A percentile compares a stretch with the other conserved stretches of the same genome.
Conservation (phyloP, 176 grass and related monocot genomes). For the Carex myosuroides region DNA sequence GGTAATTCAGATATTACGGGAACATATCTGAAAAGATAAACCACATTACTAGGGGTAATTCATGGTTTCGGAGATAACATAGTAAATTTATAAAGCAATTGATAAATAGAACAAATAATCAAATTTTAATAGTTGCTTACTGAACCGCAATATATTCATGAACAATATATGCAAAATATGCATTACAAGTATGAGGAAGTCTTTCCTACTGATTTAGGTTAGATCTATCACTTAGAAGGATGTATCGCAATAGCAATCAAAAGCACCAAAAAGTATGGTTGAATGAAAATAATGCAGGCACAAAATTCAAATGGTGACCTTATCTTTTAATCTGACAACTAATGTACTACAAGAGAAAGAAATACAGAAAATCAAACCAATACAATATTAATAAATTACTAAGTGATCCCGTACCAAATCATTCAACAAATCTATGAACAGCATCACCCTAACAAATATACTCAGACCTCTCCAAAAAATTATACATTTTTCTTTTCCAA, state of each 20-base stretch:
- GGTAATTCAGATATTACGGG: not conserved
- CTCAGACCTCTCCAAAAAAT: not conserved
- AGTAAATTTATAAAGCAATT: too few species aligned
- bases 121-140: too few species aligned
- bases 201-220: not conserved
- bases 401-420: not conserved
- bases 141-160: not conserved
- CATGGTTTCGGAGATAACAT: too few species aligned
- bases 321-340: not conserved
- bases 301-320: not conserved
- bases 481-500: not conserved
- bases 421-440: slow-evolving; percentile 18
- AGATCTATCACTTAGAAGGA: not conserved
- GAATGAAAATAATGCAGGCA: not conserved
- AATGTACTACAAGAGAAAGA: not conserved
- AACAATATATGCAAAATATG: not conserved
- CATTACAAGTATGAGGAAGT: not conserved
- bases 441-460: not conserved
- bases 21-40: not conserved
- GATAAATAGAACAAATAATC: too few species aligned
- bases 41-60: not conserved
- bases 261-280: not conserved
- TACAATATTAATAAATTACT: not conserved
- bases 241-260: not conserved
- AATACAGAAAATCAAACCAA: slow-evolving; percentile 1